These are phyloP conservation scores for Bretschneidera sinensis DNA, from an alignment of 345 rosid species.

Conservation along the genomic window DNA sequence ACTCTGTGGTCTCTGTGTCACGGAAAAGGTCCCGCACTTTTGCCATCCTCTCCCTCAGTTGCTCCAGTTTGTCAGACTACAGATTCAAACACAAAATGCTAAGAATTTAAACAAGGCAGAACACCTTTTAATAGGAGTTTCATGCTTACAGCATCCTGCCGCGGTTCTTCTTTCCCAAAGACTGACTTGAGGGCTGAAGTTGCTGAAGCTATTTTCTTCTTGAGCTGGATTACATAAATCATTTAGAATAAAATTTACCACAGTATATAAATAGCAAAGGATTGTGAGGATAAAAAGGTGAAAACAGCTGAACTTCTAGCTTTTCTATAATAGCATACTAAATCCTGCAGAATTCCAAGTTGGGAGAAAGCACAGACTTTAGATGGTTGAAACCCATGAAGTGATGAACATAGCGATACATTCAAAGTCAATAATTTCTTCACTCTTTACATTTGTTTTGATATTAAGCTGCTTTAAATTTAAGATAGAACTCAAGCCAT, in stretches of 20 bases:
- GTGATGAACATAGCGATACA: too few relatives aligned
- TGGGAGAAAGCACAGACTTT: too few relatives aligned
- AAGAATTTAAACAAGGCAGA: slow-evolving; percentile 9
- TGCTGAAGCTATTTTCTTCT: slow-evolving; percentile 68
- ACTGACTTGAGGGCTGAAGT: slow-evolving; percentile 61
- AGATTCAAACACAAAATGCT: slow-evolving; percentile 11
- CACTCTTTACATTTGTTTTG: background rate
- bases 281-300: too few relatives aligned
- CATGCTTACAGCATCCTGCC: slow-evolving; percentile 50
- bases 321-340: too few relatives aligned
- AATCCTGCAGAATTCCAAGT: too few relatives aligned
- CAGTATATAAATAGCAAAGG: background rate
- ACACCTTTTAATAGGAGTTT: slow-evolving; percentile 7
- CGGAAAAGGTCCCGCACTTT: slow-evolving; percentile 71
- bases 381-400: too few relatives aligned
- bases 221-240: slow-evolving; percentile 37
- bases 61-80: slow-evolving; percentile 58
- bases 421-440: too few relatives aligned
- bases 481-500: background rate
- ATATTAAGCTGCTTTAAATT: background rate
- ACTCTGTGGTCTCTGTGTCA: slow-evolving; percentile 52
- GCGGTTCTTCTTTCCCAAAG: slow-evolving; percentile 47
- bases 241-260: too few relatives aligned
- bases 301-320: too few relatives aligned
- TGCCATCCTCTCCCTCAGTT: slow-evolving; percentile 59